Evolutionary conservation across 148 eudicot genomes (phyloP), one percentile per base, ranked within the genome.

Genomic region (Amaranthus cruentus): DNA sequence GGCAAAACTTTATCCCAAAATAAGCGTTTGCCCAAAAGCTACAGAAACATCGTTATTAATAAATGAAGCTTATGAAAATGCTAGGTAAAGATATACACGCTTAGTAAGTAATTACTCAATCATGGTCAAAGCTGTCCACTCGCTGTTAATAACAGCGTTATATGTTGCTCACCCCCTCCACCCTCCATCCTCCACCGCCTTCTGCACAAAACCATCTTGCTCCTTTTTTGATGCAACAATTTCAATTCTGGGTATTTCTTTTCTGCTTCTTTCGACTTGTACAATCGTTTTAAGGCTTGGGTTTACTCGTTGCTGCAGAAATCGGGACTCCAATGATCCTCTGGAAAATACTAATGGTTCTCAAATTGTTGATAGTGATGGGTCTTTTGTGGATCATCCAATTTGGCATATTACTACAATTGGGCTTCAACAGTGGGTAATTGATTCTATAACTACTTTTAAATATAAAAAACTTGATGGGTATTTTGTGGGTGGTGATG

Each of bases 371-470:
- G 83, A 71, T 47, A 55, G 60, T 60, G 76, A 7, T 0, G 68
- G 69, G 2, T 38, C 74, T 3, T 49, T 75, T 10, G 76, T 79
- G 0, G 86, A 84, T 52, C 85, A 87, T 73, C 87, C 87, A 21
- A 82, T 85, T 15, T 89, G 90, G 93, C 79, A 82, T 57, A 87
- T 87, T 53, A 13, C 78, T 8, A 88, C 90, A 0, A 74, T 84
- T n/a, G 93, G 94, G 2, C 71, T 89, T 0, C 74, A 73, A 3
- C 87, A 83, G 59, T 74, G 85, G 1, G 81, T 86, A 4, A 89
- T 87, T 60, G 85, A 87, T 73, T 81, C 89, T 6, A 89, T 89
- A 15, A 66, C 90, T 3, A 73, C 81, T 6, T 81, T 85, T 54
- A 81, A 78, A 73, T 89, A 84, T 21, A 78, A 80, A 14, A 81